Evolutionary conservation across 2,329 filamentous ascomycete genomes (phyloP), one percentile per base, ranked within the genome.

Genomic region (Aureobasidium subglaciale): DNA sequence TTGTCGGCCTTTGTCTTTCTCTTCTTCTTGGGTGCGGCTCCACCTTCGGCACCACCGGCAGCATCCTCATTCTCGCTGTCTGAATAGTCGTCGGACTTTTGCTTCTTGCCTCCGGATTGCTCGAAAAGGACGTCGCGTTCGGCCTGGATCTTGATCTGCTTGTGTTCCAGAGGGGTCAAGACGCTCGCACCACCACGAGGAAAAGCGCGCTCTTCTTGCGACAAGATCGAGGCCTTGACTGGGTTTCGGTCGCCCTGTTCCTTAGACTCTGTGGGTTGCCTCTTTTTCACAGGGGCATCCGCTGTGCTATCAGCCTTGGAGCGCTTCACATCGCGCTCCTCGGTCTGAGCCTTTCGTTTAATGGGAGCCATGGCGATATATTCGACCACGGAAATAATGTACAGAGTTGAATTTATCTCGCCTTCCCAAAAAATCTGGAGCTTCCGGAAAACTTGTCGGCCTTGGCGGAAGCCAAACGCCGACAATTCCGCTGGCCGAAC

Each of bases 61-160:
- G 57, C 58, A 10, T 59, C 57, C 67, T 75, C 66, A 60, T 67
- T 61, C 60, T 70, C 70, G 54, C 73, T 69, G 55, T 75, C 71
- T 60, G 69, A 70, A 50, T 73, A 70, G 53, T 75, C 71, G 65
- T 76, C 68, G 71, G 65, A 70, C 61, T 75, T 80, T 60, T 67
- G 68, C 72, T 77, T 87, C 72, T 81, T 85, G 69, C 80, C 82
- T n/a, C 72, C 73, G 10, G 71, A 82, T 64, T 95, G 86, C 71
- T 97, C 93, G 68, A 92, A 93, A 35, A 95, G 76, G 37, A 91
- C 93, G 76, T 99, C 93, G 64, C 87, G 85, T 67, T 88, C 93
- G 42, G 93, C 93, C 71, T 97, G 87, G 57, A 95, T 86, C 65
- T 93, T 87, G 60, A 99, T 97, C 72, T 97, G 90, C 74, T 96